Base-by-base conservation (phyloP, 2,329 filamentous ascomycete species). In the Penicillium sp. region DNA sequence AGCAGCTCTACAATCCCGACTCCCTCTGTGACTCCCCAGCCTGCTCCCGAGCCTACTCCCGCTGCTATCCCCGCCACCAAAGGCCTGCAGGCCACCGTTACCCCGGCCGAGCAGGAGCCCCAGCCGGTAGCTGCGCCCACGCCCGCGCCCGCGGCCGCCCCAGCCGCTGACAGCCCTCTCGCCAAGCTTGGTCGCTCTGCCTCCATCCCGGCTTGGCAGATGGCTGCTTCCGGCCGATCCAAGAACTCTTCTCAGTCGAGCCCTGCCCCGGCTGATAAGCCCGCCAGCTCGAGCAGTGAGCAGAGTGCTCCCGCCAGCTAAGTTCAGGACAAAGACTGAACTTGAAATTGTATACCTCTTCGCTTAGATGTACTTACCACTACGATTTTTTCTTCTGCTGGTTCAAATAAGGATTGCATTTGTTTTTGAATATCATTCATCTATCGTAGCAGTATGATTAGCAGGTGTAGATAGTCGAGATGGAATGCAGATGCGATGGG, bases 161-260 rank as follows among this genome's bases (percentile, higher is more conserved):
- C 74, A 8, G 42, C 42, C 40, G 65, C 72, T 38, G 75, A 74
- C 61, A 84, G 77, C 68, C 83, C 85, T 33, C 85, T 87, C 33
- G 74, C 78, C 19, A 75, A 77, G 28, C 72, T 84, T 62, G 80
- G 83, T 60, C 79, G 81, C 65, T 77, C 84, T 40, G 89, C 90
- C 12, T 88, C 89, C 12, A 93, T 93, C 68, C 91, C 91, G 4
- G 86, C 90, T 4, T 93, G 91, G 91, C 91, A 93, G 78, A 85
- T 92, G 83, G 89, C 89, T 53, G 88, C 88, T 73, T 82, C 87
- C 35, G 88, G 85, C 70, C 86, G 76, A 59, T 72, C 76, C 37
- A 80, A 79, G 70, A 71, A 65, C 60, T 67, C 70, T 4, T 70
- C 75, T 33, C 71, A 73, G 35, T 65, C 76, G 10, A 68, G 68